Conservation (phyloP, 768 basidiomycete species). For the Suillus sp. region DNA sequence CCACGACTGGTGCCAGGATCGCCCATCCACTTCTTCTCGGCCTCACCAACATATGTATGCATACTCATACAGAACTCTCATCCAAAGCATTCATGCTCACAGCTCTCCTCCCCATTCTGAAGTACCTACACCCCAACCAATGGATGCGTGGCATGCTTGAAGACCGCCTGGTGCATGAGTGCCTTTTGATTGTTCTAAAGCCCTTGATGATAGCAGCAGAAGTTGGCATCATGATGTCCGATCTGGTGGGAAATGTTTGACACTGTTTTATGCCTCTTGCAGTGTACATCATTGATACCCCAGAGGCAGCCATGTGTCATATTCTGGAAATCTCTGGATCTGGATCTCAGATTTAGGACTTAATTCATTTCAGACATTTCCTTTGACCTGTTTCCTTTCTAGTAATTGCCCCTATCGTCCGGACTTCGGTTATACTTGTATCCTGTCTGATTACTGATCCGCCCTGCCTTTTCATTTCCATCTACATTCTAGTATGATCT, state of each 20-base stretch:
- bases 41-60: slow-evolving; percentile 33
- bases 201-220: slow-evolving; percentile 22
- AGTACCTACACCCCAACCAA: slow-evolving; percentile 23
- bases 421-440: too few relatives aligned
- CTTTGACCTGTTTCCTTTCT: too few relatives aligned
- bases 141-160: slow-evolving; percentile 25
- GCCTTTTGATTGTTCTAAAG: slow-evolving; percentile 19
- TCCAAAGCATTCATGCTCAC: slow-evolving; percentile 29
- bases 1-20: slow-evolving; percentile 28
- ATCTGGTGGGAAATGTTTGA: slow-evolving; percentile 22
- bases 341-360: too few relatives aligned
- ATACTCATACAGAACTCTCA: slow-evolving; percentile 29
- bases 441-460: too few relatives aligned
- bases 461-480: too few relatives aligned
- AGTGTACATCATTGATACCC: slow-evolving; percentile 26
- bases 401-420: too few relatives aligned
- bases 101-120: slow-evolving; percentile 31
- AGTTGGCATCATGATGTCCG: slow-evolving; percentile 21
- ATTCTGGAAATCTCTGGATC: too few relatives aligned
- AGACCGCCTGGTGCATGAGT: slow-evolving; percentile 13
- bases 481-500: too few relatives aligned
- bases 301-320: slow-evolving; percentile 14
- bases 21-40: slow-evolving; percentile 35
- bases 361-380: too few relatives aligned
- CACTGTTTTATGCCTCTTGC: slow-evolving; percentile 27